Evolutionary conservation across 345 rosid genomes (phyloP), one percentile per base, ranked within the genome.

Genomic region (Syzygium jambos): DNA sequence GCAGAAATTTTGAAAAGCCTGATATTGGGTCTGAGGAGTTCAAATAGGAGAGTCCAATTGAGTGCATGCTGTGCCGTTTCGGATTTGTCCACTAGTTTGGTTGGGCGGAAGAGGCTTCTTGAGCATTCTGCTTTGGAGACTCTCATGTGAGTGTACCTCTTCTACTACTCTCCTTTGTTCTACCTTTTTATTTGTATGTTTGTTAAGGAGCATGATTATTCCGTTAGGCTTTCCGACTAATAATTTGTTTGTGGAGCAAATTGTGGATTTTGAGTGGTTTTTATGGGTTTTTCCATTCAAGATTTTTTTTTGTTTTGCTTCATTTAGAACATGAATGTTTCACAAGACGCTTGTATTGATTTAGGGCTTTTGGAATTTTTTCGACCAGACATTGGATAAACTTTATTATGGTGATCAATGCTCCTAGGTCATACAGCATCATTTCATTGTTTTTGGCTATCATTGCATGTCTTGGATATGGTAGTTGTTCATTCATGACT

Each of bases 61-160:
- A 92, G 91, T 80, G 94, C 91, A 27, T 93, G 95, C 83, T 85
- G 89, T 87, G 91, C 93, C 51, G 65, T 94, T 61, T 88, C 91
- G 91, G 96, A 94, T 91, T 87, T 93, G 87, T 93, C 91, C 52
- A 88, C 93, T 22, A 90, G 94, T 86, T 90, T 78, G 41, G 30
- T 88, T n/a, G 96, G 93, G 68, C 88, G 92, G 84, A 89, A 86
- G 43, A 88, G 91, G 23, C 59, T 93, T 38, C 88, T 94, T 65
- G 88, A 91, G 56, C 89, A 87, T 82, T 92, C 91, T 23, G 93
- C 93, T 73, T 85, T 92, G 89, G 84, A 90, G 61, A 77, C 65
- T 86, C 91, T 93, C 84, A 85, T 93, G 95, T 94, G 90, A 92
- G 93, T 91, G 23, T 38, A 9, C 46, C 46, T 25, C 73, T 78